These are phyloP conservation scores for Whalleya microplaca DNA, from an alignment of 2,329 filamentous ascomycete species.

Conservation along the genomic window DNA sequence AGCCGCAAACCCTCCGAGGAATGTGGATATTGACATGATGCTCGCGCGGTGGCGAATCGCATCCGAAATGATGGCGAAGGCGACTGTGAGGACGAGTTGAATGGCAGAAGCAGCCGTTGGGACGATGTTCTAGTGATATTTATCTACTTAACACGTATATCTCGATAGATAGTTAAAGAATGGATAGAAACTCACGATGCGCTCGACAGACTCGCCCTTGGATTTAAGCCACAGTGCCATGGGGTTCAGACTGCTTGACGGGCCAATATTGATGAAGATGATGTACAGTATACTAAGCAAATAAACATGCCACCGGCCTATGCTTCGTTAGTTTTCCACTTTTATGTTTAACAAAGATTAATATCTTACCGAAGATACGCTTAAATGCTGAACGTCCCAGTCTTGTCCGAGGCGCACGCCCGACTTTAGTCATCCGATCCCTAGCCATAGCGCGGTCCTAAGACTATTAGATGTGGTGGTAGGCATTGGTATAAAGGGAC, in stretches of 20 bases:
- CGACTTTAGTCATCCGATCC: conserved; percentile 25
- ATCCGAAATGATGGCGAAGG: conserved; percentile 59
- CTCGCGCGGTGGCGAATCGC: conserved; percentile 40
- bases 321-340: not conserved
- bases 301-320: conserved; percentile 43
- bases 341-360: not conserved
- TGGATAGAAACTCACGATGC: conserved; percentile 45
- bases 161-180: not conserved
- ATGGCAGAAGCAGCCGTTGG: conserved; percentile 53
- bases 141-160: not conserved
- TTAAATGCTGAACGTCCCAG: conserved; percentile 26
- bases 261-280: conserved; percentile 42
- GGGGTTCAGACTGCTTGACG: conserved; percentile 40
- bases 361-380: conserved; percentile 26
- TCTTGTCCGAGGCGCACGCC: conserved; percentile 25
- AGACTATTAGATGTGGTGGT: not conserved
- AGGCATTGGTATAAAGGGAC: conserved; percentile 3
- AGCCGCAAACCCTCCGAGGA: conserved; percentile 25
- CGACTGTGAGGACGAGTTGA: conserved; percentile 56
- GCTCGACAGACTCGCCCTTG: conserved; percentile 47
- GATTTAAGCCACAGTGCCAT: conserved; percentile 46
- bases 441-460: conserved; percentile 27
- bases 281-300: conserved; percentile 42
- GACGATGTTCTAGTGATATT: conserved; percentile 46
- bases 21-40: conserved; percentile 38